Evolutionary conservation across 2,329 filamentous ascomycete genomes (phyloP).

Genomic region (Penicillium sp.): DNA sequence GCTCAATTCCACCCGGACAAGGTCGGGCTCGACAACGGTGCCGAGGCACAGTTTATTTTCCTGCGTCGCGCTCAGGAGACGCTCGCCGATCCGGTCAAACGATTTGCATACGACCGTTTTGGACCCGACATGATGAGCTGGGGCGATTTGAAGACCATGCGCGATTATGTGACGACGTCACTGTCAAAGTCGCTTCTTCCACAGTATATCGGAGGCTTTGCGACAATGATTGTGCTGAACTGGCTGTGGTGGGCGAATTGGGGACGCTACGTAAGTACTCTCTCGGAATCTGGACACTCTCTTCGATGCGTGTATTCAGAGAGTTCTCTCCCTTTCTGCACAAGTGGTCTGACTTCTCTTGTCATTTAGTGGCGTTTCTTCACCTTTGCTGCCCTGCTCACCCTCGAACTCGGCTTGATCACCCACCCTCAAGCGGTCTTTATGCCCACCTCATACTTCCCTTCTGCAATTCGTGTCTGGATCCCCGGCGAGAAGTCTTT

Average conservation of each 20-base stretch:
- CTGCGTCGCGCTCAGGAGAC: slow-evolving; percentile 80
- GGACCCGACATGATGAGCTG: slow-evolving; percentile 65
- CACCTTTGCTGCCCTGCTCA: slow-evolving; percentile 49
- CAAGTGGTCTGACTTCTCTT: slow-evolving; percentile 11
- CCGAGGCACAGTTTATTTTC: slow-evolving; percentile 64
- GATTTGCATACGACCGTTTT: slow-evolving; percentile 87
- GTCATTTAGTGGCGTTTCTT: slow-evolving; percentile 45
- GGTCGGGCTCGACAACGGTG: slow-evolving; percentile 38
- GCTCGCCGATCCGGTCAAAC: slow-evolving; percentile 65
- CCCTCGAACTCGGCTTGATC: slow-evolving; percentile 53
- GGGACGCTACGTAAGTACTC: slow-evolving; percentile 41
- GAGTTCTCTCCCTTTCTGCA: no score
- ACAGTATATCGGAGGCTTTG: slow-evolving; percentile 36
- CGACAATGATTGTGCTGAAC: slow-evolving; percentile 33
- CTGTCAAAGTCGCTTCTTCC: slow-evolving; percentile 41
- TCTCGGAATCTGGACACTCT: background rate
- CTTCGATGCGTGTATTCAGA: no score
- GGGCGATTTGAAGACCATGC: slow-evolving; percentile 51
- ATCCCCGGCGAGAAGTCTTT: slow-evolving; percentile 40
- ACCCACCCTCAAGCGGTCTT: slow-evolving; percentile 46
- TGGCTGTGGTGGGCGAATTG: slow-evolving; percentile 38
- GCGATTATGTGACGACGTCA: slow-evolving; percentile 67
- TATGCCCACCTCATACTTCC: slow-evolving; percentile 31
- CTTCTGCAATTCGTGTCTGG: slow-evolving; percentile 22
- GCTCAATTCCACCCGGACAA: slow-evolving; percentile 80